Conservation (phyloP, 768 basidiomycete species). For the Pisolithus microcarpus region DNA sequence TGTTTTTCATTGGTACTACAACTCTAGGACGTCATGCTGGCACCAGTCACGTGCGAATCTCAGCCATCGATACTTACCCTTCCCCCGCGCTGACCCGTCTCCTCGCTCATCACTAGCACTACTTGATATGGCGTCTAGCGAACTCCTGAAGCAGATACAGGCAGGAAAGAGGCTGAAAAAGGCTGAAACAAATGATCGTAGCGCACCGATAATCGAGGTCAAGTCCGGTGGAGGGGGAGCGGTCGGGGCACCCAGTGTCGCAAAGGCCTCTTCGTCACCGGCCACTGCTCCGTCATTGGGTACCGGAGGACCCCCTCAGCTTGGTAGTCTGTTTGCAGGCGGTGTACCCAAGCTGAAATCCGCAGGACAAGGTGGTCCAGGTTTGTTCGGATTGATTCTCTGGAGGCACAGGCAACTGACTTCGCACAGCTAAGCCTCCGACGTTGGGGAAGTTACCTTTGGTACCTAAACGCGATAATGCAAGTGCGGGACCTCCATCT, state of each 20-base stretch:
- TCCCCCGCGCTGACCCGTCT: too few species aligned
- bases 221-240: conserved; percentile 36
- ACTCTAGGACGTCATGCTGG: too few species aligned
- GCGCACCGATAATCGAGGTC: conserved; percentile 53
- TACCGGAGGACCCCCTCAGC: conserved; percentile 62
- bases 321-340: conserved; percentile 82
- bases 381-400: conserved; percentile 31
- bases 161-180: conserved; percentile 79
- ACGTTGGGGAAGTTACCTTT: conserved; percentile 60
- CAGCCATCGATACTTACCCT: too few species aligned
- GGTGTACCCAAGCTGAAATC: conserved; percentile 89
- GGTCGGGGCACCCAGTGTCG: conserved; percentile 30
- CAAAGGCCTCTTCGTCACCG: conserved; percentile 17
- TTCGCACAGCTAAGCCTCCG: conserved; percentile 48
- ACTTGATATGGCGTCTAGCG: conserved; percentile 58
- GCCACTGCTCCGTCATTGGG: conserved; percentile 10
- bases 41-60: too few species aligned
- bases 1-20: too few species aligned
- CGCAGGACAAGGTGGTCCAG: conserved; percentile 52
- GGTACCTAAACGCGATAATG: conserved; percentile 45
- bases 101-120: neutral
- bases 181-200: conserved; percentile 74
- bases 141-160: conserved; percentile 76
- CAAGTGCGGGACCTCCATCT: conserved; percentile 21
- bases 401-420: conserved; percentile 1